phyloP scores from a whole-genome alignment of 1,284 basidiomycete genomes.

The Trichosporon sp. region DNA sequence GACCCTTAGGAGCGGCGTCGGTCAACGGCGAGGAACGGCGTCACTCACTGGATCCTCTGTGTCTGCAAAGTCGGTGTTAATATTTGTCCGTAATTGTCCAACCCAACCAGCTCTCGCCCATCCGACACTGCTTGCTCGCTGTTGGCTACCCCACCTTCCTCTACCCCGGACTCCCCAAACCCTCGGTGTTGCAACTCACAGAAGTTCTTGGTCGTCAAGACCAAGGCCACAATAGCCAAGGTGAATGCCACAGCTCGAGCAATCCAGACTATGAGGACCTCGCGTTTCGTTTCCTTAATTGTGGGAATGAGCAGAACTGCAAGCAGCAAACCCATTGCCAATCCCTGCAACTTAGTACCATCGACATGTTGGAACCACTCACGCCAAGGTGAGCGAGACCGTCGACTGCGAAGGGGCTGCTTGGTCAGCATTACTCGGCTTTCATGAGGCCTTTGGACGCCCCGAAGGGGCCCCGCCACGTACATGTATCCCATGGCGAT shows the following conservation, averaged over 20 bases:
- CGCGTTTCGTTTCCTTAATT: slow-evolving; percentile 74
- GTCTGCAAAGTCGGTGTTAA: slow-evolving; percentile 32
- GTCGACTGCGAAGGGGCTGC: slow-evolving; percentile 51
- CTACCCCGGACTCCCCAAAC: slow-evolving; percentile 8
- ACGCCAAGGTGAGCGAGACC: slow-evolving; percentile 59
- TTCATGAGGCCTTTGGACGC: not conserved
- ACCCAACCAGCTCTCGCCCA: not conserved
- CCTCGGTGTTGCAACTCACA: slow-evolving; percentile 53
- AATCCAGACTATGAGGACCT: slow-evolving; percentile 72
- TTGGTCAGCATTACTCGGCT: not conserved
- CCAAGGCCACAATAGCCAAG: slow-evolving; percentile 75
- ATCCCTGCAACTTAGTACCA: slow-evolving; percentile 37
- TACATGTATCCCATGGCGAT: slow-evolving; percentile 79
- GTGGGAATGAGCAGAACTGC: slow-evolving; percentile 80
- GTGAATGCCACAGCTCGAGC: slow-evolving; percentile 74
- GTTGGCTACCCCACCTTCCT: slow-evolving; percentile 10
- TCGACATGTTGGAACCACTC: slow-evolving; percentile 22
- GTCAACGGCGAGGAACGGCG: not conserved
- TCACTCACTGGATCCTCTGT: slow-evolving; percentile 45
- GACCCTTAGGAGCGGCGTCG: slow-evolving; percentile 6
- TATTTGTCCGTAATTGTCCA: slow-evolving; percentile 2
- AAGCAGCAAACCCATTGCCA: slow-evolving; percentile 74
- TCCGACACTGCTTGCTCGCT: slow-evolving; percentile 14
- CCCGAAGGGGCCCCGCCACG: slow-evolving; percentile 24
- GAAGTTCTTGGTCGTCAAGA: slow-evolving; percentile 83